Percentiles rank a stretch among this genome's conserved stretches.
Conservation (phyloP, 108 stramenopile genomes). For the Cyclostephanos invisitatus region DNA sequence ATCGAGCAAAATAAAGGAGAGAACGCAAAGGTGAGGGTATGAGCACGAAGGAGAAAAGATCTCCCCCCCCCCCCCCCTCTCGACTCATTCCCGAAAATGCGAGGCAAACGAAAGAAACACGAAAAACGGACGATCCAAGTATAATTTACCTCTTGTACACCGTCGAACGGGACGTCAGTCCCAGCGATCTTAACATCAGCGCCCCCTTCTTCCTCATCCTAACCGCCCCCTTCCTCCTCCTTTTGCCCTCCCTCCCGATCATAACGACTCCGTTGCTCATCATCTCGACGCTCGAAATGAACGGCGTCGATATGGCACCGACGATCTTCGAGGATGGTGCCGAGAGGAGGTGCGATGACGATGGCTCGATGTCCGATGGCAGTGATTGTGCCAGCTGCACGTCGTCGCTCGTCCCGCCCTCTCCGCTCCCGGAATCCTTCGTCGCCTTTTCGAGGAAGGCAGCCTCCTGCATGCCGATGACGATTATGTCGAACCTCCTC, state of each 20-base stretch:
- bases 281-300: too few species aligned
- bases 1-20: not conserved
- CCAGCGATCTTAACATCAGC: conserved; percentile 16
- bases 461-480: conserved; percentile 57
- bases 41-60: not conserved
- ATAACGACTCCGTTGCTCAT: too few species aligned
- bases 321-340: too few species aligned
- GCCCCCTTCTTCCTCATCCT: conserved; percentile 1
- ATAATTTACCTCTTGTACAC: conserved; percentile 1
- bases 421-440: not conserved
- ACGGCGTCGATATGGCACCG: too few species aligned
- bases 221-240: not conserved
- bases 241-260: not conserved
- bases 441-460: conserved; percentile 27
- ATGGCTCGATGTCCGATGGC: too few species aligned
- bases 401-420: not conserved
- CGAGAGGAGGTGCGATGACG: not conserved
- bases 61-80: too few species aligned
- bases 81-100: too few species aligned
- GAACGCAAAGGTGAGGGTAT: not conserved
- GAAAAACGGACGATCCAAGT: not conserved
- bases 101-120: not conserved
- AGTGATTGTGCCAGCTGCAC: too few species aligned
- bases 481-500: conserved; percentile 44
- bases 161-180: not conserved